Evolutionary conservation across 768 basidiomycete genomes (phyloP).

Genomic region (Mycena polygramma): DNA sequence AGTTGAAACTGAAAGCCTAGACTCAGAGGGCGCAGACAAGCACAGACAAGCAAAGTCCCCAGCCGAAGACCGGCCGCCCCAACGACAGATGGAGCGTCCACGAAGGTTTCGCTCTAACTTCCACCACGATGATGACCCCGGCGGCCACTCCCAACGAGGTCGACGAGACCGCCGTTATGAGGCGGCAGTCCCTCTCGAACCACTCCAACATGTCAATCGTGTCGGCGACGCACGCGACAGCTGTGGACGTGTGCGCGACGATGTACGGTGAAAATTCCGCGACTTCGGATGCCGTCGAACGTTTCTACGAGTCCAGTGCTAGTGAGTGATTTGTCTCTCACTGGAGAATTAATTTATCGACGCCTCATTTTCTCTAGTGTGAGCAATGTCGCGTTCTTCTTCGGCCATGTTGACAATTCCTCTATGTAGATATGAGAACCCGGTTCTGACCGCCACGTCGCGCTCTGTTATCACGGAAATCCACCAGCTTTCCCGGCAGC

Average conservation of each 20-base stretch:
- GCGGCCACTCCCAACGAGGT: slow-evolving; percentile 1
- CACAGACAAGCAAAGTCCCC: not conserved
- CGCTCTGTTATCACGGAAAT: slow-evolving; percentile 81
- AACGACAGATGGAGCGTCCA: slow-evolving; percentile 8
- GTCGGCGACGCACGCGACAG: slow-evolving; percentile 63
- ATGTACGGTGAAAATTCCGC: slow-evolving; percentile 72
- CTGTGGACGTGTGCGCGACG: slow-evolving; percentile 77
- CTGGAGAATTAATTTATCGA: slow-evolving; percentile 10
- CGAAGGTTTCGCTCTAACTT: slow-evolving; percentile 18
- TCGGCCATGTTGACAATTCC: slow-evolving; percentile 31
- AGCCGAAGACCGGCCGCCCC: slow-evolving; percentile 21
- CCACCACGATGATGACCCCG: slow-evolving; percentile 9
- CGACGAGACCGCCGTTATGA: not conserved
- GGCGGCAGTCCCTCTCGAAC: slow-evolving; percentile 28
- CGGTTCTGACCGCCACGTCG: slow-evolving; percentile 80
- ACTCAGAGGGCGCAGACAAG: not conserved
- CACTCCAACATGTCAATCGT: slow-evolving; percentile 53
- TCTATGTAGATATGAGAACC: slow-evolving; percentile 76
- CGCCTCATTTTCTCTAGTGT: slow-evolving; percentile 50
- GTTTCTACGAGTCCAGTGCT: slow-evolving; percentile 80
- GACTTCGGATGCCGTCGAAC: slow-evolving; percentile 66
- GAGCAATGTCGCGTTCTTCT: slow-evolving; percentile 42
- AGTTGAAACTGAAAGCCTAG: no score
- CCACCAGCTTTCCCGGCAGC: slow-evolving; percentile 69
- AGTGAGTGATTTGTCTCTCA: slow-evolving; percentile 56